These are phyloP conservation scores for Stachybotrys elegans DNA, from an alignment of 2,329 filamentous ascomycete genomes.

Conservation along the genomic window DNA sequence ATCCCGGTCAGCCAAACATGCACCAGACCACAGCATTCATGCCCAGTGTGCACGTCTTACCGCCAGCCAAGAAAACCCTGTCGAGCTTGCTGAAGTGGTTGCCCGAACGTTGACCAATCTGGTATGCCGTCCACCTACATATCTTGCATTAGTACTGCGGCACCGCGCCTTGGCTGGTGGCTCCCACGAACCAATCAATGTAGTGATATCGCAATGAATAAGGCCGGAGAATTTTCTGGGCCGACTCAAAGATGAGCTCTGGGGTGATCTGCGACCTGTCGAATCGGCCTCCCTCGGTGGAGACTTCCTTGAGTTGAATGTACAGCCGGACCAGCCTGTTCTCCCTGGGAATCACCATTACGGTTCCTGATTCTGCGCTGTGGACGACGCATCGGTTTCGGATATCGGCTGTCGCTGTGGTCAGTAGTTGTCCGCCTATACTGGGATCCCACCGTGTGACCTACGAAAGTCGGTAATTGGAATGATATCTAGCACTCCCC, in stretches of 20 bases:
- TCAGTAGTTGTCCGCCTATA: neutral
- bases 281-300: conserved; percentile 40
- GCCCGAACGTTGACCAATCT: conserved; percentile 62
- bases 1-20: conserved; percentile 1
- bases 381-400: conserved; percentile 55
- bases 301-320: conserved; percentile 52
- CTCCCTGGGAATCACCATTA: conserved; percentile 63
- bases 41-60: too few relatives aligned
- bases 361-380: conserved; percentile 46
- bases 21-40: conserved; percentile 58
- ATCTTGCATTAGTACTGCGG: neutral
- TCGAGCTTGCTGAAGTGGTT: conserved; percentile 49
- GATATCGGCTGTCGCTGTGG: conserved; percentile 37
- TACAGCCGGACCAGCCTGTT: conserved; percentile 59
- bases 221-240: conserved; percentile 59
- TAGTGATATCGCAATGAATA: conserved; percentile 62
- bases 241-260: conserved; percentile 56
- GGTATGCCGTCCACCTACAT: conserved; percentile 32
- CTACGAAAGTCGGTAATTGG: conserved; percentile 46
- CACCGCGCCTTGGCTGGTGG: neutral
- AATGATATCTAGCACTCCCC: conserved; percentile 39
- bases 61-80: conserved; percentile 65
- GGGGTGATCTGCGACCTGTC: conserved; percentile 60
- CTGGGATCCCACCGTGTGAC: conserved; percentile 1
- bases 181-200: conserved; percentile 53